Conservation (phyloP, 2,329 filamentous ascomycete genomes). For the Volutella citrinella region DNA sequence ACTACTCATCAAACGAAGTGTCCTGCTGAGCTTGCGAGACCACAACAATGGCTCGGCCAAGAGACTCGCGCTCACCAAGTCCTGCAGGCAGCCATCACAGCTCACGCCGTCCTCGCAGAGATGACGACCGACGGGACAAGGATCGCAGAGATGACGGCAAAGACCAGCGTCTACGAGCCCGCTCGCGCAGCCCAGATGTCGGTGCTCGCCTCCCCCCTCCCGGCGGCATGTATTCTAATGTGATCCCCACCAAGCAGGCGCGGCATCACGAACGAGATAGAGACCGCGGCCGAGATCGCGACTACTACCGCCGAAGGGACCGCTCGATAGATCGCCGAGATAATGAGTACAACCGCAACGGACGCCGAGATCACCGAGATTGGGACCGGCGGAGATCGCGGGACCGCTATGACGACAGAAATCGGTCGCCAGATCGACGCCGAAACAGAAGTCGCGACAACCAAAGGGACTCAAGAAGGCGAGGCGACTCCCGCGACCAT, state of each 20-base stretch:
- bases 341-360: constrained; percentile 61
- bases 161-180: constrained; percentile 53
- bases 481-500: constrained; percentile 71
- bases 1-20: constrained; percentile 37
- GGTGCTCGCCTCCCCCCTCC: constrained; percentile 32
- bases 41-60: constrained; percentile 58
- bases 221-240: constrained; percentile 38
- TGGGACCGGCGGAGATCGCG: constrained; percentile 64
- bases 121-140: constrained; percentile 56
- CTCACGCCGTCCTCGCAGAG: constrained; percentile 65
- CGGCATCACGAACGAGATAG: constrained; percentile 49
- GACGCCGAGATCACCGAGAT: constrained; percentile 52
- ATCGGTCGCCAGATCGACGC: constrained; percentile 57
- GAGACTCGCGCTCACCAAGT: constrained; percentile 83
- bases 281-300: constrained; percentile 50
- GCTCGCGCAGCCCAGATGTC: constrained; percentile 64
- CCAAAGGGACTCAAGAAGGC: constrained; percentile 63
- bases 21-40: constrained; percentile 41
- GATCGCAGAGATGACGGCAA: constrained; percentile 49
- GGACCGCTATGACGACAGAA: constrained; percentile 56
- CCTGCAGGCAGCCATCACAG: constrained; percentile 82
- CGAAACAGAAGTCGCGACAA: constrained; percentile 63
- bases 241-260: constrained; percentile 40
- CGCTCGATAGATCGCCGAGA: constrained; percentile 66
- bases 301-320: constrained; percentile 64